Base-by-base conservation (phyloP, 176 grass and related monocot genomes). In the Aegilops speltoides region DNA sequence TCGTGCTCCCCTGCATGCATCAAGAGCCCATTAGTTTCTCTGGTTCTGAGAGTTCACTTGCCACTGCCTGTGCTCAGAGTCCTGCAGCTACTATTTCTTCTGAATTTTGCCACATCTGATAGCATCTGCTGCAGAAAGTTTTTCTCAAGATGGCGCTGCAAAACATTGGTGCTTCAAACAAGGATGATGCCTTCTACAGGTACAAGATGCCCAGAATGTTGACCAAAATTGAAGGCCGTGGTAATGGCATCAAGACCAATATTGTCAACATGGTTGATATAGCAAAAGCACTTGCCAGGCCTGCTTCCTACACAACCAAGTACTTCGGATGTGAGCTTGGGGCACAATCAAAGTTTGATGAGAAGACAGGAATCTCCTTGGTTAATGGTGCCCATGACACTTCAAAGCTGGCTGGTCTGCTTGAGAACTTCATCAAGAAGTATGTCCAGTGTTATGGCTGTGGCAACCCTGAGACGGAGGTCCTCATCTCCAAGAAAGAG, bases 181-280 rank as follows among this genome's bases (percentile, higher is more conserved):
- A 87, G 25, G 95, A 90, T 37, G 95, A 97, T 91, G 95, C 95
- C 89, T 97, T 97, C 79, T 97, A 97, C 70, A 87, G 95, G 79
- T 97, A 97, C 76, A 97, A 97, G 87, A 97, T 97, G 95, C 95
- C 95, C 14, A 91, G 76, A 62, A 97, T 95, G 95, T 77, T 95
- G 50, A 95, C 95, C 73, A 95, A 89, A 79, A 93, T 95, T 29
- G 95, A 97, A 88, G 86, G 95, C 16, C 90, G 93, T 68, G 90
- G 90, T 32, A 95, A 93, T 86, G 90, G 92, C 31, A 97, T 95
- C 79, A 95, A 95, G 82, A 93, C 95, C 10, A 97, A 97, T 54
- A 34, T 95, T 1, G 92, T 97, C 24, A 97, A 97, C 89, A 95
- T 95, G 92, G 92, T 95, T 28, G 95, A 95, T 72, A 92, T 93